Base-by-base conservation (phyloP, 768 basidiomycete genomes). In the Strobilomyces dryophilus region DNA sequence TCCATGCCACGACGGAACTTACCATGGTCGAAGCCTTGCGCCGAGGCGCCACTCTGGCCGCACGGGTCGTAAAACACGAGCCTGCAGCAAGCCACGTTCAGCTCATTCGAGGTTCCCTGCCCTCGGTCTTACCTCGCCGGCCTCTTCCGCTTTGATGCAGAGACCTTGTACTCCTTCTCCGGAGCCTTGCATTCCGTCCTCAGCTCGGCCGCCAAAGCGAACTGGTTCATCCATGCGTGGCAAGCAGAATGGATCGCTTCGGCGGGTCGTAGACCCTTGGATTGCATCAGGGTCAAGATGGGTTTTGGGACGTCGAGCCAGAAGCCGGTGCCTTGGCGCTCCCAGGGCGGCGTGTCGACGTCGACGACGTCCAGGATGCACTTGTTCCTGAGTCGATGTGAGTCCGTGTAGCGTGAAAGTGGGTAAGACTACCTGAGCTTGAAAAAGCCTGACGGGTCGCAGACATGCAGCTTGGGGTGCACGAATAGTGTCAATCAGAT, bases 1-100 rank as follows among this genome's bases (percentile, higher is more conserved):
- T 2, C 11, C 12, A 17, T n/a, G 14, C 1, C 48, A 31, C 15
- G 17, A 47, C 35, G 7, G n/a, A n/a, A 35, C 62, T 17, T 61
- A 88, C 90, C 79, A 59, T 89, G 83, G 61, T 94, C 93, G 61
- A 93, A 93, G 3, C 87, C 90, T 62, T 85, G 90, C 3, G 82
- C 79, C 29, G 87, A 80, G 7, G 87, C 74, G 0, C 89, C 87
- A 17, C 87, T 85, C 60, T 80, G 82, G 1, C 85, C 88, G 9
- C 80, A 72, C 18, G 76, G 67, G 55, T 94, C 92, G 60, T 89
- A 93, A 61, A 95, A 88, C 36, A 94, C 84, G 20, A 95, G 70
- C 57, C 91, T 91, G 18, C 40, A n/a, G 12, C 3, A 12, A 12
- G 18, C 10, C 34, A 1, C 4, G 4, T 32, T 52, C 35, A 45